Conservation (phyloP, 1,284 basidiomycete species). For the Erythrobasidium hasegawianum region DNA sequence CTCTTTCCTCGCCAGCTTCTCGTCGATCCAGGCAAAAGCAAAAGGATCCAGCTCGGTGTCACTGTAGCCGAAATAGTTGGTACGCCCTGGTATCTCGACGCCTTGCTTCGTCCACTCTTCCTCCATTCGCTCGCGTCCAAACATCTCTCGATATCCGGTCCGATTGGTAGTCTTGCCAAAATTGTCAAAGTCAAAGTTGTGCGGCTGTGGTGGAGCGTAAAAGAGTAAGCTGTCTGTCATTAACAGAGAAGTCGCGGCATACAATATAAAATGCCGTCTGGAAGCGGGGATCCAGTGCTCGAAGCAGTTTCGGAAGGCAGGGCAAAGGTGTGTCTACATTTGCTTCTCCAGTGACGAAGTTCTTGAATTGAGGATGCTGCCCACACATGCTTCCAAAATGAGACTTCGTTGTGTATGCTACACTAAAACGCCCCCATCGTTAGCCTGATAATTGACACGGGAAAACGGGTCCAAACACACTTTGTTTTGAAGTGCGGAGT, state of each 20-base stretch:
- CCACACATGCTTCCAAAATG: constrained; percentile 24
- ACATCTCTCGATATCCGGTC: neutral
- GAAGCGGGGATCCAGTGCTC: constrained; percentile 4
- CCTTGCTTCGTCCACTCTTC: neutral
- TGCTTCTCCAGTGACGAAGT: constrained; percentile 13
- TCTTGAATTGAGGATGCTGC: constrained; percentile 12
- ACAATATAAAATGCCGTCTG: constrained; percentile 9
- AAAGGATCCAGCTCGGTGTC: constrained; percentile 28
- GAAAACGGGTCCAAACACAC: no score
- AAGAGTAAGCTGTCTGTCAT: constrained; percentile 5
- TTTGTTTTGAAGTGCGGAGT: constrained; percentile 13
- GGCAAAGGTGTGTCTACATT: constrained; percentile 10
- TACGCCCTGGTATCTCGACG: neutral
- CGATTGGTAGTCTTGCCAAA: constrained; percentile 1
- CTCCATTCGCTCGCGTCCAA: neutral
- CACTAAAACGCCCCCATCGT: no score
- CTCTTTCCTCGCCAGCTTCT: constrained; percentile 6
- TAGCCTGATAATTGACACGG: no score
- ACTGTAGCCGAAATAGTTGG: constrained; percentile 28
- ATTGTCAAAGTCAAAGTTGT: constrained; percentile 16
- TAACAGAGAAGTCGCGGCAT: constrained; percentile 2
- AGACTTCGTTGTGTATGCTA: constrained; percentile 27
- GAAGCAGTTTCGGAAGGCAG: constrained; percentile 19
- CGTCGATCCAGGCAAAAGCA: constrained; percentile 23
- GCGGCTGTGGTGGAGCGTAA: constrained; percentile 4